These are phyloP conservation scores for Cokeromyces recurvatus DNA, from an alignment of 371 early-diverging fungal species.

Conservation along the genomic window DNA sequence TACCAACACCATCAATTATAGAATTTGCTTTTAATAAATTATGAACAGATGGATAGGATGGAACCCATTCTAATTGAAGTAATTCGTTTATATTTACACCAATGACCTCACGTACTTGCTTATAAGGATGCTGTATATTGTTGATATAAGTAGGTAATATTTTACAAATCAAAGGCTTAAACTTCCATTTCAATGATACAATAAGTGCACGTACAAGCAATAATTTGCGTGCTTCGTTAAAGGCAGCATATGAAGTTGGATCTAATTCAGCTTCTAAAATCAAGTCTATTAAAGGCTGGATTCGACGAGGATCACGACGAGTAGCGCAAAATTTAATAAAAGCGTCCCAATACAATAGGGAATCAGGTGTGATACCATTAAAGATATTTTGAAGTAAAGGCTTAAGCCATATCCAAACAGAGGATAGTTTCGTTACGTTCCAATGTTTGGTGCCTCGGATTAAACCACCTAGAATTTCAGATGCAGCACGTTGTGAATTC, in stretches of 20 bases:
- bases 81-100: conserved; percentile 68
- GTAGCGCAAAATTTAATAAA: conserved; percentile 51
- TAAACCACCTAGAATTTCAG: conserved; percentile 77
- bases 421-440: conserved; percentile 35
- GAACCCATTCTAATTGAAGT: conserved; percentile 62
- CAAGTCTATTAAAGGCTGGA: conserved; percentile 63
- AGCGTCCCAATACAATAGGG: conserved; percentile 72
- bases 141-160: conserved; percentile 51
- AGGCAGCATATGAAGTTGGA: conserved; percentile 74
- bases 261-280: conserved; percentile 69
- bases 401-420: conserved; percentile 61
- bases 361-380: conserved; percentile 58
- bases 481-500: conserved; percentile 72
- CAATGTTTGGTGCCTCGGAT: conserved; percentile 88
- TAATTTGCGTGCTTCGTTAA: conserved; percentile 77
- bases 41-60: conserved; percentile 45
- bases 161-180: conserved; percentile 37
- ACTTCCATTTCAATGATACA: conserved; percentile 64
- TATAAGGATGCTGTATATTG: conserved; percentile 75
- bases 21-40: conserved; percentile 36
- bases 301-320: conserved; percentile 81
- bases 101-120: conserved; percentile 81
- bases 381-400: conserved; percentile 54
- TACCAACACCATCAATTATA: conserved; percentile 28
- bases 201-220: conserved; percentile 57